Conservation (phyloP, 306 rosid species). For the Gleditsia sinensis region DNA sequence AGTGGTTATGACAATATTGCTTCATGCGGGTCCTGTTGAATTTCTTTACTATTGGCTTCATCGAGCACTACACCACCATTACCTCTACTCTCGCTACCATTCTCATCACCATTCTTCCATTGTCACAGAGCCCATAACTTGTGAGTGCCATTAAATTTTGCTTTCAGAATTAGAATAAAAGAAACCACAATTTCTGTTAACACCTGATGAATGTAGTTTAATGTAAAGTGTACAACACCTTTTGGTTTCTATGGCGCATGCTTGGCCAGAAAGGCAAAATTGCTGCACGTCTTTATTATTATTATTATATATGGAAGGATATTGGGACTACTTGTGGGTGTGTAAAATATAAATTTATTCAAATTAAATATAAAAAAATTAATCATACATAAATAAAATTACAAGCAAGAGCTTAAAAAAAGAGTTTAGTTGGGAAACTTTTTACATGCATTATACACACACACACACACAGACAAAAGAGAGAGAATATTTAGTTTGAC, state of each 20-base stretch:
- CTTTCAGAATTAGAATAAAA: background rate
- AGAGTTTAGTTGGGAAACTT: no score
- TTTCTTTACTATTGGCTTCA: slow-evolving; percentile 78
- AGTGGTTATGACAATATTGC: slow-evolving; percentile 30
- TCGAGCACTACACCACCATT: slow-evolving; percentile 79
- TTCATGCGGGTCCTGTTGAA: slow-evolving; percentile 73
- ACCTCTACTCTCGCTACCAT: slow-evolving; percentile 69
- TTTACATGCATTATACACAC: no score
- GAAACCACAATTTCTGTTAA: no score
- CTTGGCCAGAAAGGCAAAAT: background rate
- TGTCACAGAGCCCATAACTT: slow-evolving; percentile 51
- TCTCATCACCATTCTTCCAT: slow-evolving; percentile 57
- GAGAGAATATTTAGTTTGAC: no score
- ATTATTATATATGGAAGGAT: background rate
- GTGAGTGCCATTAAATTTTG: slow-evolving; percentile 26
- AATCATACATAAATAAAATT: no score
- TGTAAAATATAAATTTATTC: no score
- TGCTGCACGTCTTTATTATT: background rate
- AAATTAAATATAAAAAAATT: no score
- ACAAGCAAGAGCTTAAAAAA: no score
- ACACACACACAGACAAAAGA: no score
- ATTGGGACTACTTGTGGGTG: no score
- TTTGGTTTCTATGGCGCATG: background rate
- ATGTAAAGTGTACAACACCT: no score
- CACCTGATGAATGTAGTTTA: no score